Conservation (phyloP, 768 basidiomycete species). For the Boletellus ananiceps region DNA sequence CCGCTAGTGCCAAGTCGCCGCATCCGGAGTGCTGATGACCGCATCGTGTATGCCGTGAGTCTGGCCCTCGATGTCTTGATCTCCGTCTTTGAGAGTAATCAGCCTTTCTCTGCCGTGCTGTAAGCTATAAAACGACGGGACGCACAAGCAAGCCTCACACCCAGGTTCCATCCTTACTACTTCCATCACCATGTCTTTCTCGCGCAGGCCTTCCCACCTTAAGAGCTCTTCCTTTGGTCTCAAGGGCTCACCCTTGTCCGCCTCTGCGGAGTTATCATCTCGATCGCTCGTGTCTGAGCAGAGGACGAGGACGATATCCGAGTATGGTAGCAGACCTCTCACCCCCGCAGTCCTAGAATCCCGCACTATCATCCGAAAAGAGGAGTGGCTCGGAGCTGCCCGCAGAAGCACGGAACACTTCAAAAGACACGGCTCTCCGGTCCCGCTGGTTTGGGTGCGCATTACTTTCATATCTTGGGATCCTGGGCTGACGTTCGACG, state of each 20-base stretch:
- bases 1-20: too few species aligned
- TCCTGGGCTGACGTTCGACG: neutral
- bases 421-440: slow-evolving; percentile 23
- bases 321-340: slow-evolving; percentile 13
- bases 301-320: slow-evolving; percentile 15
- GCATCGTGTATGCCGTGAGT: too few species aligned
- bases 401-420: slow-evolving; percentile 29
- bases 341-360: slow-evolving; percentile 13
- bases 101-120: too few species aligned
- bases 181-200: too few species aligned
- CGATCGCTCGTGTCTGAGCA: slow-evolving; percentile 4
- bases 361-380: slow-evolving; percentile 18
- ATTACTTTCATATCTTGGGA: neutral
- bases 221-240: too few species aligned
- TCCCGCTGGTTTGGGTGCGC: slow-evolving; percentile 32
- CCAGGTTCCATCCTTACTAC: too few species aligned
- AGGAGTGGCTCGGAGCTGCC: slow-evolving; percentile 29
- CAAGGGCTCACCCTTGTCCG: slow-evolving; percentile 9
- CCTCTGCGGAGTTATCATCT: slow-evolving; percentile 5
- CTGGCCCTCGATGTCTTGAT: too few species aligned
- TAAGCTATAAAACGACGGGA: too few species aligned
- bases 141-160: too few species aligned
- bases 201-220: too few species aligned
- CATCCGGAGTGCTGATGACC: too few species aligned
- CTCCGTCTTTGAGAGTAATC: too few species aligned